These are phyloP conservation scores for Triticum dicoccoides DNA, from an alignment of 176 grass and related monocot genomes.

Conservation along the genomic window DNA sequence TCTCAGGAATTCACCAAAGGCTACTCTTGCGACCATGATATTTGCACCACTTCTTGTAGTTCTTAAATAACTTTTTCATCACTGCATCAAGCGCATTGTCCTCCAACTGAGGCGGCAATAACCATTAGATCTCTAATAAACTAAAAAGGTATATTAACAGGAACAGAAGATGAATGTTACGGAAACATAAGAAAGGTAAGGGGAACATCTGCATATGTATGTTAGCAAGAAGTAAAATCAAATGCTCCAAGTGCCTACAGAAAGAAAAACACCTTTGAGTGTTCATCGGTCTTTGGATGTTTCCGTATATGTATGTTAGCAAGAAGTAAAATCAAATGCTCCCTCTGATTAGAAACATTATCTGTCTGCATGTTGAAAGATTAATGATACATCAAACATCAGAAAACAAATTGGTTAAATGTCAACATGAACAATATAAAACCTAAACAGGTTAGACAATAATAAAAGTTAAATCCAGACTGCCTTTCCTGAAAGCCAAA, in stretches of 20 bases:
- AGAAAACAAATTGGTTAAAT: constrained; percentile 26
- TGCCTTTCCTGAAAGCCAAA: constrained; percentile 98
- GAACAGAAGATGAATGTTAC: not conserved
- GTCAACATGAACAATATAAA: constrained; percentile 17
- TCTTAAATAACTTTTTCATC: constrained; percentile 97
- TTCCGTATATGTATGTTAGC: constrained; percentile 80
- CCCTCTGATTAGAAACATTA: constrained; percentile 93
- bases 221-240: too few relatives aligned
- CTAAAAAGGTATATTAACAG: constrained; percentile 23
- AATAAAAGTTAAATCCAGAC: not conserved
- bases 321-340: constrained; percentile 93
- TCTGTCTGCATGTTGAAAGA: constrained; percentile 70
- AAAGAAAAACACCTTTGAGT: constrained; percentile 61
- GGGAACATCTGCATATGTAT: not conserved
- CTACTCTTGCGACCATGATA: constrained; percentile 83
- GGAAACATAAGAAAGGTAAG: constrained; percentile 12
- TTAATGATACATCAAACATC: constrained; percentile 27
- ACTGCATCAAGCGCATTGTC: constrained; percentile 64
- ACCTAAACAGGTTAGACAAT: not conserved
- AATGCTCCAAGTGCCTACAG: constrained; percentile 9
- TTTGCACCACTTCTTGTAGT: constrained; percentile 93
- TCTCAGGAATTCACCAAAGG: constrained; percentile 60
- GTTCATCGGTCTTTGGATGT: constrained; percentile 57
- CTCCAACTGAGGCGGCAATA: constrained; percentile 59
- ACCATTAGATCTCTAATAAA: constrained; percentile 10